A percentile compares a stretch with the other conserved stretches of the same genome.
These are phyloP conservation scores for Hypocrella siamensis DNA, from an alignment of 2,329 filamentous ascomycete species.

Conservation along the genomic window DNA sequence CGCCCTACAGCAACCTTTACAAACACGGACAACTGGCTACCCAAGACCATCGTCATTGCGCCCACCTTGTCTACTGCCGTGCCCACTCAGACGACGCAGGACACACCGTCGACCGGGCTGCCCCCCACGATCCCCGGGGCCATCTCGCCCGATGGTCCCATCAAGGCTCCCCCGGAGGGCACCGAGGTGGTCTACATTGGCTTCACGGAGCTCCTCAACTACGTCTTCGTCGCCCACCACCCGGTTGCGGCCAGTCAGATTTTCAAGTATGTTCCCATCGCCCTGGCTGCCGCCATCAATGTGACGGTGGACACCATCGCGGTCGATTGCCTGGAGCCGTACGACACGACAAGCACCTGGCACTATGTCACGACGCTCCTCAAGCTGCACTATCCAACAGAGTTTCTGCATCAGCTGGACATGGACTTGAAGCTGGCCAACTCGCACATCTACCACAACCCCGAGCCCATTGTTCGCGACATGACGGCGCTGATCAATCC, in stretches of 20 bases:
- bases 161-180: slow-evolving; percentile 39
- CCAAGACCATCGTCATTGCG: too few species aligned
- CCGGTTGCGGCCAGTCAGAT: slow-evolving; percentile 68
- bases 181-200: slow-evolving; percentile 67
- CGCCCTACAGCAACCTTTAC: too few species aligned
- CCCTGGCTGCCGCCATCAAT: slow-evolving; percentile 48
- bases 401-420: slow-evolving; percentile 26
- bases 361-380: too few species aligned
- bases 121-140: slow-evolving; percentile 56
- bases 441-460: slow-evolving; percentile 61
- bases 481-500: slow-evolving; percentile 74
- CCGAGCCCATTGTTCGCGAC: slow-evolving; percentile 47
- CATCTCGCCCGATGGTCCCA: slow-evolving; percentile 53
- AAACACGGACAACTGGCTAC: too few species aligned
- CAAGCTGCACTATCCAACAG: not conserved
- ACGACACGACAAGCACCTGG: slow-evolving; percentile 53
- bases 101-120: too few species aligned
- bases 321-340: slow-evolving; percentile 59
- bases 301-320: slow-evolving; percentile 39
- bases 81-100: too few species aligned
- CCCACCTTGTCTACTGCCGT: too few species aligned
- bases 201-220: slow-evolving; percentile 70
- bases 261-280: slow-evolving; percentile 60
- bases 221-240: slow-evolving; percentile 61
- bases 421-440: slow-evolving; percentile 56